phyloP scores from a whole-genome alignment of 2,329 filamentous ascomycete species.

The Byssothecium circinans region DNA sequence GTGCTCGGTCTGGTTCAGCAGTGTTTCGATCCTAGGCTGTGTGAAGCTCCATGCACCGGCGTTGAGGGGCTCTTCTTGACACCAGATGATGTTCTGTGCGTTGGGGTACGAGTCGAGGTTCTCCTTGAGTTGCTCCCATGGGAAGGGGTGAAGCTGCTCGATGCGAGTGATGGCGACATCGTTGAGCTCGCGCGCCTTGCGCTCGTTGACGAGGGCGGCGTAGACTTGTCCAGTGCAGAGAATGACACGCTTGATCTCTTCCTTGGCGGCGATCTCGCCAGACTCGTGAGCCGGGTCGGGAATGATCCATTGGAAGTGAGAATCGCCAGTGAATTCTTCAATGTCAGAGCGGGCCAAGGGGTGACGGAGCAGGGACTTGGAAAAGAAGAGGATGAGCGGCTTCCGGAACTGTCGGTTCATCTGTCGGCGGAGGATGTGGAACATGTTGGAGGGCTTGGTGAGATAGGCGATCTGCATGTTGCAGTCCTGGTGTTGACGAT shows the following conservation, averaged over 20 bases:
- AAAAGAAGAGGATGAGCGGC: constrained; percentile 97
- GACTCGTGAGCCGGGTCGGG: constrained; percentile 81
- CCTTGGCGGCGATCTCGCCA: constrained; percentile 72
- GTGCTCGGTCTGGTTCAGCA: constrained; percentile 89
- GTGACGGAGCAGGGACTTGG: constrained; percentile 92
- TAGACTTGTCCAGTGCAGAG: constrained; percentile 96
- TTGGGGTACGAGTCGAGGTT: constrained; percentile 98
- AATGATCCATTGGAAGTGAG: constrained; percentile 97
- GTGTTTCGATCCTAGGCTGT: constrained; percentile 95
- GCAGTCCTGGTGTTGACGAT: constrained; percentile 98
- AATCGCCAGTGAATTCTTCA: constrained; percentile 87
- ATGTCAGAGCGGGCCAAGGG: constrained; percentile 86
- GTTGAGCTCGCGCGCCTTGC: constrained; percentile 80
- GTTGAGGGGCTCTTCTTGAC: constrained; percentile 96
- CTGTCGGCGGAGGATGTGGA: constrained; percentile 94
- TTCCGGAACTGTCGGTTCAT: constrained; percentile 99
- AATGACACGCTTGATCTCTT: constrained; percentile 91
- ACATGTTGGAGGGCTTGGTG: constrained; percentile 93
- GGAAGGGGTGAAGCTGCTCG: constrained; percentile 98
- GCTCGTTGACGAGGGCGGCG: constrained; percentile 85
- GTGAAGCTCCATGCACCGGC: constrained; percentile 95
- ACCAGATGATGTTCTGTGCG: constrained; percentile 96
- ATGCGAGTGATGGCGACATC: constrained; percentile 93
- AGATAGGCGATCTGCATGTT: constrained; percentile 99
- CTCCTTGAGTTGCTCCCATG: constrained; percentile 94